Evolutionary conservation across 2,329 filamentous ascomycete species (phyloP).

Genomic region (Metarhizium anisopliae): DNA sequence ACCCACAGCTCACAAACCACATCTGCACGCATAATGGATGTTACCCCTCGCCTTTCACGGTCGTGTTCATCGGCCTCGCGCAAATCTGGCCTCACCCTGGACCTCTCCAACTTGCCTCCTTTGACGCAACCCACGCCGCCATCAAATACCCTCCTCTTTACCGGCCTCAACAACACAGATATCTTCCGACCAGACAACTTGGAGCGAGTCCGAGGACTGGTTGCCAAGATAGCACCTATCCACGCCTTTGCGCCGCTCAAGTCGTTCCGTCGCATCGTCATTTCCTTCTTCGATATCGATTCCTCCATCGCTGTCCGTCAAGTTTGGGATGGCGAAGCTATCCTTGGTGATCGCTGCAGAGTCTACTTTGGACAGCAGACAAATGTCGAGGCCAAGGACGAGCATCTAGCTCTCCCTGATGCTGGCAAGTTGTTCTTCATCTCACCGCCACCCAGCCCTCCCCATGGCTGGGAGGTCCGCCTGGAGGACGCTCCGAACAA

Average conservation of each 20-base stretch:
- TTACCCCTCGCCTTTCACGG: constrained; percentile 28
- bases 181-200: constrained; percentile 70
- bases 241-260: constrained; percentile 74
- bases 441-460: constrained; percentile 58
- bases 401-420: constrained; percentile 57
- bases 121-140: constrained; percentile 63
- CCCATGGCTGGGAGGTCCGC: constrained; percentile 60
- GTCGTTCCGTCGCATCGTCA: constrained; percentile 73
- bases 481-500: constrained; percentile 64
- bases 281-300: constrained; percentile 64
- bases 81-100: constrained; percentile 53
- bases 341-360: constrained; percentile 60
- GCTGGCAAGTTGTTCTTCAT: constrained; percentile 67
- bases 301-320: constrained; percentile 63
- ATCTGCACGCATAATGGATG: constrained; percentile 21
- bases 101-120: constrained; percentile 64
- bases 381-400: constrained; percentile 42
- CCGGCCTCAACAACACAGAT: constrained; percentile 63
- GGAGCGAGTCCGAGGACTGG: constrained; percentile 61
- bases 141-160: constrained; percentile 78
- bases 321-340: constrained; percentile 63
- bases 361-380: constrained; percentile 62
- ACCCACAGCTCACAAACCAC: constrained; percentile 1
- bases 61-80: constrained; percentile 37
- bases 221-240: constrained; percentile 60